Conservation (phyloP, 75 land plant species). For the Pseudotsuga menziesii region DNA sequence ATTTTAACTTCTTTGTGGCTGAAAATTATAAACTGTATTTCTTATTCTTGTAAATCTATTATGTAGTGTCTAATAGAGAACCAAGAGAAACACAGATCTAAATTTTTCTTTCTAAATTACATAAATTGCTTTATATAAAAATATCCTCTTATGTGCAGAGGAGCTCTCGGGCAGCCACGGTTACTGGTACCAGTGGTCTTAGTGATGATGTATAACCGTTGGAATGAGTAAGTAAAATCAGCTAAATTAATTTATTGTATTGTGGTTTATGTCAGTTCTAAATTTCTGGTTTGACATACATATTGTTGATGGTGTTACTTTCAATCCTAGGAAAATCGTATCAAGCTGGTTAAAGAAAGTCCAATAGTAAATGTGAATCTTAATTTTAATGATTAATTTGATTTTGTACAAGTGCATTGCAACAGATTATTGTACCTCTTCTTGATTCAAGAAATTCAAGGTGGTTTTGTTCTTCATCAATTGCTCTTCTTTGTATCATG, state of each 20-base stretch:
- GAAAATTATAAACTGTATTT: no score
- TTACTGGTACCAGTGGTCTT: slow-evolving; percentile 82
- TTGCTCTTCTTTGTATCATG: not conserved
- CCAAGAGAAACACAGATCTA: no score
- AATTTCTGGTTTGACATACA: not conserved
- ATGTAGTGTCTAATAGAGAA: no score
- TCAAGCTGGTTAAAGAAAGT: not conserved
- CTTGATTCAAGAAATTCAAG: not conserved
- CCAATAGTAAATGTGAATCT: no score
- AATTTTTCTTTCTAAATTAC: no score
- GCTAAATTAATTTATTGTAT: not conserved
- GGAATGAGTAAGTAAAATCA: slow-evolving; percentile 79
- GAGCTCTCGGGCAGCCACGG: slow-evolving; percentile 88
- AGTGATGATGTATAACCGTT: slow-evolving; percentile 89
- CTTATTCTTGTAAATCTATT: no score
- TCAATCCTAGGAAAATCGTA: no score
- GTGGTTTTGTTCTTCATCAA: not conserved
- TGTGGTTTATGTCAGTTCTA: not conserved
- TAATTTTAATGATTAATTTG: no score
- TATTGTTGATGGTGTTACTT: not conserved
- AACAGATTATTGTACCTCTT: not conserved
- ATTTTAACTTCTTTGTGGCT: no score
- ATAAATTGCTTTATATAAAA: no score
- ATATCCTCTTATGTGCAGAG: slow-evolving; percentile 40
- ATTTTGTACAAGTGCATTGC: no score